Conservation (phyloP, 1,284 basidiomycete species). For the Tausonia pullulans region DNA sequence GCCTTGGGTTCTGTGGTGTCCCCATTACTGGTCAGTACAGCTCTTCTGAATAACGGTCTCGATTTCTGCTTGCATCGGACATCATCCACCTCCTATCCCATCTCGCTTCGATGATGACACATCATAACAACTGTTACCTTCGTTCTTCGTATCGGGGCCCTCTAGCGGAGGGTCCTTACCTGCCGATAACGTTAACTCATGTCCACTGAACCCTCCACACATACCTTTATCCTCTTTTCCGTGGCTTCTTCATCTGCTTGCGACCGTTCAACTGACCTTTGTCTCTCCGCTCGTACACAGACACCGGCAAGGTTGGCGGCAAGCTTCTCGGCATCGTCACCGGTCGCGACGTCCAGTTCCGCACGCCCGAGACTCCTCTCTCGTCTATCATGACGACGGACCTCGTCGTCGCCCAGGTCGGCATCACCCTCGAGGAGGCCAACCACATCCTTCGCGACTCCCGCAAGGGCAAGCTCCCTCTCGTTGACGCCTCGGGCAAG, state of each 20-base stretch:
- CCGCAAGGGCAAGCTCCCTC: conserved; percentile 96
- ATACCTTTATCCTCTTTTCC: conserved; percentile 10
- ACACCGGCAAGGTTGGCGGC: conserved; percentile 73
- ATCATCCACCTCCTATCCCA: background rate
- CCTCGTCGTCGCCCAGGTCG: conserved; percentile 69
- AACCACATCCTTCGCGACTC: conserved; percentile 91
- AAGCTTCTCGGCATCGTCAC: conserved; percentile 96
- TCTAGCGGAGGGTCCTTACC: conserved; percentile 60
- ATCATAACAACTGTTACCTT: conserved; percentile 52
- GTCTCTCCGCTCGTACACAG: conserved; percentile 37
- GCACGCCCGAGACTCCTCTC: conserved; percentile 53
- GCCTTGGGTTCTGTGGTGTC: conserved; percentile 90
- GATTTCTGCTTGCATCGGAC: too few species aligned
- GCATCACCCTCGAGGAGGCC: conserved; percentile 81
- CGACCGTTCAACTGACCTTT: background rate
- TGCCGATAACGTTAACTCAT: conserved; percentile 28
- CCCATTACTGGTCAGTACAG: conserved; percentile 68
- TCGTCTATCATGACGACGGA: conserved; percentile 82
- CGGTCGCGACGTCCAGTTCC: conserved; percentile 92
- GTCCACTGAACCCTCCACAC: conserved; percentile 31
- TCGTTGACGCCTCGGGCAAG: conserved; percentile 62
- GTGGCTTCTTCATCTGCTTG: conserved; percentile 17
- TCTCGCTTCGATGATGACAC: conserved; percentile 41
- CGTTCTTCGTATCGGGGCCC: conserved; percentile 64
- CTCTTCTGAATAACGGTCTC: background rate